Conservation (phyloP, 805 yeast species). For the Lipomyces yamanashiensis region DNA sequence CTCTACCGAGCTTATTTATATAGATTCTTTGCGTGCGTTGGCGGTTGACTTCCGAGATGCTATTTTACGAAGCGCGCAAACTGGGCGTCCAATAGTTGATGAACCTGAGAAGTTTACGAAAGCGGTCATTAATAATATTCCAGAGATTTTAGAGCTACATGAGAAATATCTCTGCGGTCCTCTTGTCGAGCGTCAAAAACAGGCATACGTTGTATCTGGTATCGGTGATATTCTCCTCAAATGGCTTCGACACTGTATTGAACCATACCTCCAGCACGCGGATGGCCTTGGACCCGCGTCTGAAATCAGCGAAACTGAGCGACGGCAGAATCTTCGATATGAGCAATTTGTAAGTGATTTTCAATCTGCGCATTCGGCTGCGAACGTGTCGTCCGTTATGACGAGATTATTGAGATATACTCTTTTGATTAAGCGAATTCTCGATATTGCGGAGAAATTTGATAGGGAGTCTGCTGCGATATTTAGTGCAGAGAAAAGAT, state of each 20-base stretch:
- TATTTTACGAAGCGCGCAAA: constrained; percentile 25
- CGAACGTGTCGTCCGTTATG: constrained; percentile 35
- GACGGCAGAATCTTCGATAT: constrained; percentile 50
- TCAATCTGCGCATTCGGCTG: not conserved
- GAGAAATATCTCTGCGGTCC: constrained; percentile 60
- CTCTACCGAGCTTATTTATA: constrained; percentile 70
- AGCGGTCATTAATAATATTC: constrained; percentile 62
- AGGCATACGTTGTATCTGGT: constrained; percentile 68
- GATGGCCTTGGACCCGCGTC: constrained; percentile 46
- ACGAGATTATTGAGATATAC: constrained; percentile 63
- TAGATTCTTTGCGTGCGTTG: constrained; percentile 68
- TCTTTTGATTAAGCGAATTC: constrained; percentile 64
- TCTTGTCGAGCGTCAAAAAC: constrained; percentile 57
- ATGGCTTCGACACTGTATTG: constrained; percentile 66
- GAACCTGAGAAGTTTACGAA: constrained; percentile 60
- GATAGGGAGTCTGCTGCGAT: constrained; percentile 54
- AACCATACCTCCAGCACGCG: constrained; percentile 63
- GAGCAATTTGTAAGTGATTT: constrained; percentile 56
- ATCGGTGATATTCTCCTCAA: constrained; percentile 66
- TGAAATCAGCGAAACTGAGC: constrained; percentile 53
- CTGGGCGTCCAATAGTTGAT: constrained; percentile 51
- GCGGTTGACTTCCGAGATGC: constrained; percentile 58
- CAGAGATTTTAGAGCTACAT: constrained; percentile 62
- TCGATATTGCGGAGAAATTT: constrained; percentile 53
- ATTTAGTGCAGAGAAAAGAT: constrained; percentile 18